Percentiles rank a stretch among this genome's conserved stretches.
Evolutionary conservation across 2,329 filamentous ascomycete genomes (phyloP).

Genomic region (Rosellinia necatrix): DNA sequence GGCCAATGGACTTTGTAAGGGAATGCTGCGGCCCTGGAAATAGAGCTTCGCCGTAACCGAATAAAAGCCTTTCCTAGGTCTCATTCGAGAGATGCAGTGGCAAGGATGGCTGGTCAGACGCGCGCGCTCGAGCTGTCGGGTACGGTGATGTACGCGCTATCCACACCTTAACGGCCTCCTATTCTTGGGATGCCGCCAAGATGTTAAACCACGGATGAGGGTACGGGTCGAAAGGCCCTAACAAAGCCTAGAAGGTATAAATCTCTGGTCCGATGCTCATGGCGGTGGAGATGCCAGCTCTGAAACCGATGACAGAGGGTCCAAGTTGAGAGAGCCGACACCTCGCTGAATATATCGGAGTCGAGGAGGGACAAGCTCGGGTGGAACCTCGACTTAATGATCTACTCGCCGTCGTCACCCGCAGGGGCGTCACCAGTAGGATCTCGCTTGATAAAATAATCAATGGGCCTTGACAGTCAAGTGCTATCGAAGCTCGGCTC

Average conservation of each 20-base stretch:
- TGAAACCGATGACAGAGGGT: slow-evolving; percentile 15
- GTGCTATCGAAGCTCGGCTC: slow-evolving; percentile 15
- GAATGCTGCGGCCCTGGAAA: slow-evolving; percentile 30
- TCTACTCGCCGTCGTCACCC: slow-evolving; percentile 11
- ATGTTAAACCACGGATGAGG: slow-evolving; percentile 26
- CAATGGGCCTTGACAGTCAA: slow-evolving; percentile 8
- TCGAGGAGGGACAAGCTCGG: slow-evolving; percentile 10
- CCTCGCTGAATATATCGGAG: slow-evolving; percentile 6
- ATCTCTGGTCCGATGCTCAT: slow-evolving; percentile 11
- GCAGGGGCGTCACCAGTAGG: slow-evolving; percentile 13
- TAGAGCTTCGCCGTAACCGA: slow-evolving; percentile 34
- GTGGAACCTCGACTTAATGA: slow-evolving; percentile 9
- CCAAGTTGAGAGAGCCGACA: slow-evolving; percentile 3
- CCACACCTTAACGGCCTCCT: slow-evolving; percentile 32
- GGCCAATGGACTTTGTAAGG: slow-evolving; percentile 37
- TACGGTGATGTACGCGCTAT: slow-evolving; percentile 33
- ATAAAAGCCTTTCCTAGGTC: slow-evolving; percentile 31
- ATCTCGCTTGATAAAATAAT: slow-evolving; percentile 9
- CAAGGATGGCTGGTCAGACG: slow-evolving; percentile 34
- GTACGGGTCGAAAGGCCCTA: slow-evolving; percentile 12
- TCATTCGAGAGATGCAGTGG: slow-evolving; percentile 34
- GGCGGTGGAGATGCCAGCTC: neutral
- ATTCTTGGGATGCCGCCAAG: slow-evolving; percentile 29
- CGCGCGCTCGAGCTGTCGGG: slow-evolving; percentile 29
- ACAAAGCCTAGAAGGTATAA: slow-evolving; percentile 9